Conservation (phyloP, 148 eudicot species). For the Chenopodium berlandieri region DNA sequence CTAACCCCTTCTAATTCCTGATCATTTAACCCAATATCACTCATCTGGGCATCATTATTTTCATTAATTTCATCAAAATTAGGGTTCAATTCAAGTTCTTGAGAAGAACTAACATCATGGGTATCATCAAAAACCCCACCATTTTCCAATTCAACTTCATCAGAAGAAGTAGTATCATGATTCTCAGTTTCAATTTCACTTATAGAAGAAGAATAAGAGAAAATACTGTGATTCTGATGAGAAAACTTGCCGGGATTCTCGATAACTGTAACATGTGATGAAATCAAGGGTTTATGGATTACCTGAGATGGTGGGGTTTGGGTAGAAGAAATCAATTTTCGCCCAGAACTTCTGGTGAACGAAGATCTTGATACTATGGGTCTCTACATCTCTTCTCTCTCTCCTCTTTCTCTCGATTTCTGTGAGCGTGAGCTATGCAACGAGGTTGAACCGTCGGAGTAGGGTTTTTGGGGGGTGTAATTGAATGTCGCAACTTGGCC, state of each 20-base stretch:
- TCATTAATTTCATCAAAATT: slow-evolving; percentile 22
- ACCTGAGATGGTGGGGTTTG: slow-evolving; percentile 33
- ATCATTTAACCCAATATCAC: slow-evolving; percentile 13
- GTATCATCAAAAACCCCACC: slow-evolving; percentile 19
- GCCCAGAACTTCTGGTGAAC: slow-evolving; percentile 21
- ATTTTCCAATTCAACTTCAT: slow-evolving; percentile 18
- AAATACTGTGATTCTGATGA: slow-evolving; percentile 34
- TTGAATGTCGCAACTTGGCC: too few relatives aligned
- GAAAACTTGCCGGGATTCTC: slow-evolving; percentile 10
- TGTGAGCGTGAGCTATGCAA: background rate
- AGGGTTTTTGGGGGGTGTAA: background rate
- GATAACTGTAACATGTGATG: slow-evolving; percentile 11
- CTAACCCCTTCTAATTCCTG: slow-evolving; percentile 8
- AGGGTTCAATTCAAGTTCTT: slow-evolving; percentile 2
- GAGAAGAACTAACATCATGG: slow-evolving; percentile 18
- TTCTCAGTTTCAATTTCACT: slow-evolving; percentile 31
- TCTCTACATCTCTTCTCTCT: slow-evolving; percentile 42
- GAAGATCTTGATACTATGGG: slow-evolving; percentile 32
- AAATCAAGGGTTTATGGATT: slow-evolving; percentile 19
- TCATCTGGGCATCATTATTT: slow-evolving; percentile 19
- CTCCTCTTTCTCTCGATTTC: background rate
- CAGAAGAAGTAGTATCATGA: slow-evolving; percentile 27
- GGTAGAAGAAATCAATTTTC: slow-evolving; percentile 10
- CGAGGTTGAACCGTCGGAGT: background rate
- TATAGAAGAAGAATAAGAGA: slow-evolving; percentile 40